phyloP scores from a whole-genome alignment of 768 basidiomycete genomes.

The Boletus sp. region DNA sequence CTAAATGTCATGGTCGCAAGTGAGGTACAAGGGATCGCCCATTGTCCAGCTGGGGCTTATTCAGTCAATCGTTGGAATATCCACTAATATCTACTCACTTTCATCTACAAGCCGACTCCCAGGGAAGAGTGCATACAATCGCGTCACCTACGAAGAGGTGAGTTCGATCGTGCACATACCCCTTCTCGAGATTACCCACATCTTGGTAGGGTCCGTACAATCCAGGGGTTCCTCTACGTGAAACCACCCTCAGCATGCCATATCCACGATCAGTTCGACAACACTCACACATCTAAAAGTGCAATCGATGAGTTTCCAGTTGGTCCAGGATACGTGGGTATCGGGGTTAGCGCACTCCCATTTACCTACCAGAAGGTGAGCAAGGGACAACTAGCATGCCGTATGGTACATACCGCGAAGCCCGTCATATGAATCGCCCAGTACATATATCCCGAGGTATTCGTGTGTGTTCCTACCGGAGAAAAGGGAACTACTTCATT shows the following conservation, averaged over 20 bases:
- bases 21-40: constrained; percentile 72
- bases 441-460: constrained; percentile 66
- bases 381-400: not conserved
- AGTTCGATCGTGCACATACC: not conserved
- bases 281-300: constrained; percentile 66
- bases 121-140: constrained; percentile 56
- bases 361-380: constrained; percentile 46
- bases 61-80: not conserved
- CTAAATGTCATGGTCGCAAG: constrained; percentile 56
- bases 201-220: constrained; percentile 78
- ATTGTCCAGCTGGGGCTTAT: constrained; percentile 51
- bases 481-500: constrained; percentile 71
- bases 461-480: constrained; percentile 55
- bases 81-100: constrained; percentile 33
- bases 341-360: constrained; percentile 45
- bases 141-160: constrained; percentile 50
- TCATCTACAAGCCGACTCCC: constrained; percentile 66
- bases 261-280: not conserved
- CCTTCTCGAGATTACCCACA: constrained; percentile 37
- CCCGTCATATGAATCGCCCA: constrained; percentile 65
- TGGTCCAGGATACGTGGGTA: constrained; percentile 60
- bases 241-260: constrained; percentile 1
- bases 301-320: constrained; percentile 59
- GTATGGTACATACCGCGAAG: constrained; percentile 43
- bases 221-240: constrained; percentile 59